A percentile compares a stretch with the other conserved stretches of the same genome.
phyloP scores from a whole-genome alignment of 768 basidiomycete species.

The Tulasnella sp. region DNA sequence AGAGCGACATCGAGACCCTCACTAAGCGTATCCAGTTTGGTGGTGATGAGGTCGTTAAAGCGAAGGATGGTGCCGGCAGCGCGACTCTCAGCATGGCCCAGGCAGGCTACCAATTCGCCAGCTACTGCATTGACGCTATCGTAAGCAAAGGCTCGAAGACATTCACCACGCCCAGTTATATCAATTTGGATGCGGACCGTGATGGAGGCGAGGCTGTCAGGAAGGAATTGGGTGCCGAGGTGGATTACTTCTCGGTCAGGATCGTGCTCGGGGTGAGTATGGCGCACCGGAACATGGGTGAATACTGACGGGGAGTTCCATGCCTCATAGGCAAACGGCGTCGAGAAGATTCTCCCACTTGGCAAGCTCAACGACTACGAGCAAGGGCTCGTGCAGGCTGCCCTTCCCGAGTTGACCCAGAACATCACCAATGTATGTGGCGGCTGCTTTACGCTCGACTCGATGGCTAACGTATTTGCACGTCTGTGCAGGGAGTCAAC shows the following conservation, averaged over 20 bases:
- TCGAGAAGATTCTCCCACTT: slow-evolving; percentile 68
- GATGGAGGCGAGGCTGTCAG: slow-evolving; percentile 59
- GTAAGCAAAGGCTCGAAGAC: slow-evolving; percentile 62
- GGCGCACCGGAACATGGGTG: no score
- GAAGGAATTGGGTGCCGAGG: slow-evolving; percentile 59
- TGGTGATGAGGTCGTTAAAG: slow-evolving; percentile 96
- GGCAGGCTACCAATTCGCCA: slow-evolving; percentile 82
- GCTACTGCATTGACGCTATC: slow-evolving; percentile 68
- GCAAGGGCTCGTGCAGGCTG: slow-evolving; percentile 61
- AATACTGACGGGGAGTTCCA: background rate
- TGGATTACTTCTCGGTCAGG: slow-evolving; percentile 81
- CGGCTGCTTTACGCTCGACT: background rate
- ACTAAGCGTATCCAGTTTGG: slow-evolving; percentile 87
- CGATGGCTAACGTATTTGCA: background rate
- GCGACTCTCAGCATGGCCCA: slow-evolving; percentile 97
- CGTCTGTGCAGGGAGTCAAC: slow-evolving; percentile 5
- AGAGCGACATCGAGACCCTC: slow-evolving; percentile 43
- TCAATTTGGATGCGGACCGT: slow-evolving; percentile 62
- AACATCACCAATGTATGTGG: slow-evolving; percentile 45
- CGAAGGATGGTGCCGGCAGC: slow-evolving; percentile 86
- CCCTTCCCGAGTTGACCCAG: slow-evolving; percentile 59
- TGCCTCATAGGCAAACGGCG: slow-evolving; percentile 53
- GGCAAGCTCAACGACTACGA: slow-evolving; percentile 65
- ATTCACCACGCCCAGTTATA: slow-evolving; percentile 71
- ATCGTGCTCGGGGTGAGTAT: slow-evolving; percentile 72